These are phyloP conservation scores for Ogataea polymorpha DNA, from an alignment of 805 yeast genomes.

Conservation along the genomic window DNA sequence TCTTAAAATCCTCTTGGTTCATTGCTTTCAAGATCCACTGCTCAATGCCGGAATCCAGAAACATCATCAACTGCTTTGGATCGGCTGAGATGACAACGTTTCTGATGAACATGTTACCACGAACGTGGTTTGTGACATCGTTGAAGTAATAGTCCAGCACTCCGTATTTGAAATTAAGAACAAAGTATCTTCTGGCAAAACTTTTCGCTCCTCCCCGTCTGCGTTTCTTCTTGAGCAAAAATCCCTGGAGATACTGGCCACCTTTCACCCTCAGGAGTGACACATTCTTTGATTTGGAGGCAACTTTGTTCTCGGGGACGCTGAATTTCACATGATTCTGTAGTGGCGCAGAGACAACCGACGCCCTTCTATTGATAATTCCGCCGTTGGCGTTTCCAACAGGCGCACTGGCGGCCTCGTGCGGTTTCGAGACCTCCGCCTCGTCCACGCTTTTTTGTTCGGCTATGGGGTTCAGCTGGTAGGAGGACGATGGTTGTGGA, in stretches of 20 bases:
- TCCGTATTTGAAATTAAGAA: slow-evolving; percentile 77
- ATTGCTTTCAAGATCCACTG: slow-evolving; percentile 83
- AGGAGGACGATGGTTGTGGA: slow-evolving; percentile 5
- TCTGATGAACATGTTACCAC: slow-evolving; percentile 90
- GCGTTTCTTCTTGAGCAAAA: slow-evolving; percentile 66
- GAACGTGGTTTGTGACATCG: slow-evolving; percentile 63
- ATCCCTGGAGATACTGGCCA: slow-evolving; percentile 76
- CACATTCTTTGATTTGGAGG: slow-evolving; percentile 24
- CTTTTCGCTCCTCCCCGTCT: slow-evolving; percentile 81
- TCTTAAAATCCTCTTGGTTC: slow-evolving; percentile 60
- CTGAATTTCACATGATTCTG: slow-evolving; percentile 27
- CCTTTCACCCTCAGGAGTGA: slow-evolving; percentile 44
- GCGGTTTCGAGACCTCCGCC: background rate
- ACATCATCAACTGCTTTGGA: slow-evolving; percentile 60
- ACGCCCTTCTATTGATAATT: background rate
- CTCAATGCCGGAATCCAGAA: slow-evolving; percentile 92
- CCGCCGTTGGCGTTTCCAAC: background rate
- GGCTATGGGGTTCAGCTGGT: slow-evolving; percentile 11
- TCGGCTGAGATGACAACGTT: slow-evolving; percentile 82
- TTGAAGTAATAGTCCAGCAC: slow-evolving; percentile 77
- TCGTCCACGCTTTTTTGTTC: slow-evolving; percentile 10
- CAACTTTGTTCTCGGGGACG: slow-evolving; percentile 20
- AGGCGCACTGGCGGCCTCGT: slow-evolving; percentile 1
- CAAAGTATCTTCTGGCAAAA: slow-evolving; percentile 79
- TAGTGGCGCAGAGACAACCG: slow-evolving; percentile 3